Evolutionary conservation across 768 basidiomycete genomes (phyloP), one percentile per base, ranked within the genome.

Genomic region (Mycena galericulata): DNA sequence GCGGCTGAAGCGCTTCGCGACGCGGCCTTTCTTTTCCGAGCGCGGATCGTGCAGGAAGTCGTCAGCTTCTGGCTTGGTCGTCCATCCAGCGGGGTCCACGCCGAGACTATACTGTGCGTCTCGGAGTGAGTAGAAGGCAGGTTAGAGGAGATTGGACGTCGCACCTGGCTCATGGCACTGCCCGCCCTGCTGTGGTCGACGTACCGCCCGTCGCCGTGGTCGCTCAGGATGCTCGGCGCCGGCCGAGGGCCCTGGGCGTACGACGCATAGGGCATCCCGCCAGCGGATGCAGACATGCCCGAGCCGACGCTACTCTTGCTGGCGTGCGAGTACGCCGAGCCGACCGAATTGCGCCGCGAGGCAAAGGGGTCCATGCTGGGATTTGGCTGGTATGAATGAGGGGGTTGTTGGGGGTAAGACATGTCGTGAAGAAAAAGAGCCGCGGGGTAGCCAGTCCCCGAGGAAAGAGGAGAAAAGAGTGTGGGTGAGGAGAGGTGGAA

Each of bases 21-120:
- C 12, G 12, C 34, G 43, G 32, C 38, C 56, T 26, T 50, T 58
- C 30, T 45, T 53, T 32, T 59, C 41, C 40, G 30, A 34, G 40
- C 56, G 49, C 41, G 64, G 64, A 47, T 65, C 64, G 49, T 65
- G 64, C 56, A 65, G 56, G 12, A 55, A 53, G 65, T 67, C 58
- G 57, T 67, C 65, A 9, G 49, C 41, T 50, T 67, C 65, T 26
- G 65, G 49, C 46, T 57, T 65, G 63, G 45, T 38, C 26, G 63
- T 40, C 54, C 53, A 63, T 22, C 24, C 62, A 45, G 62, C 12
- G 24, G 62, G 62, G 62, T 63, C 62, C 53, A 55, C 32, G 32
- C 32, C 62, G 62, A 65, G 36, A 36, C 57, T 56, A 50, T 57
- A 65, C 55, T 65, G 54, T 47, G 40, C 47, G 50, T 61, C 60